These are phyloP conservation scores for Beauveria pseudobassiana DNA, from an alignment of 2,329 filamentous ascomycete species.

Conservation along the genomic window DNA sequence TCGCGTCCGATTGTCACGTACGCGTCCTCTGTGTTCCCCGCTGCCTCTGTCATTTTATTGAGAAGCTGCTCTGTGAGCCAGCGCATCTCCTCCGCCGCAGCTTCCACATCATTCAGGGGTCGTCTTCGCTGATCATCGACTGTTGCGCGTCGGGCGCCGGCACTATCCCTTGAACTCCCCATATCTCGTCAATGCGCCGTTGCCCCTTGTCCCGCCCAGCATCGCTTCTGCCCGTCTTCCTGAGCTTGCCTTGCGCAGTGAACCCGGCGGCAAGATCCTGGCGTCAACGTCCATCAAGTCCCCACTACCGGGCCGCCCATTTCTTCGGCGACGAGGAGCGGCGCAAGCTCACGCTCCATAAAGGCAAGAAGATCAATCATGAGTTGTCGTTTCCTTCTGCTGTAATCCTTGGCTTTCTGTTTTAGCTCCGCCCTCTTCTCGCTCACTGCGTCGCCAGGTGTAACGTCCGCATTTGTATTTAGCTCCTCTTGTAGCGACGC, in stretches of 20 bases:
- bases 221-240: slow-evolving; percentile 29
- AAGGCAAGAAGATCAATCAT: slow-evolving; percentile 61
- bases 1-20: slow-evolving; percentile 54
- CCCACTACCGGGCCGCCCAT: slow-evolving; percentile 73
- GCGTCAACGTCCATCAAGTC: slow-evolving; percentile 59
- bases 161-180: slow-evolving; percentile 29
- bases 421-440: slow-evolving; percentile 56
- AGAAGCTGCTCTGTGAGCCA: slow-evolving; percentile 53
- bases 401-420: slow-evolving; percentile 51
- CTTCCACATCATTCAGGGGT: slow-evolving; percentile 40
- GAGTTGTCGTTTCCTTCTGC: slow-evolving; percentile 52
- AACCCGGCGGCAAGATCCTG: slow-evolving; percentile 54
- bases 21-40: slow-evolving; percentile 45
- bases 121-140: slow-evolving; percentile 6
- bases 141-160: slow-evolving; percentile 12
- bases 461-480: slow-evolving; percentile 48
- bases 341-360: slow-evolving; percentile 61
- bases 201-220: slow-evolving; percentile 45
- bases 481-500: slow-evolving; percentile 50
- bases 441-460: slow-evolving; percentile 52
- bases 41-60: slow-evolving; percentile 48
- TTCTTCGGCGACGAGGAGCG: slow-evolving; percentile 76
- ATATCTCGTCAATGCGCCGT: slow-evolving; percentile 57
- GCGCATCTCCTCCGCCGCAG: slow-evolving; percentile 50
- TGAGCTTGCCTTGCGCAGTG: slow-evolving; percentile 50